Base-by-base conservation (phyloP, 2,329 filamentous ascomycete species). In the Trichoderma sp. region DNA sequence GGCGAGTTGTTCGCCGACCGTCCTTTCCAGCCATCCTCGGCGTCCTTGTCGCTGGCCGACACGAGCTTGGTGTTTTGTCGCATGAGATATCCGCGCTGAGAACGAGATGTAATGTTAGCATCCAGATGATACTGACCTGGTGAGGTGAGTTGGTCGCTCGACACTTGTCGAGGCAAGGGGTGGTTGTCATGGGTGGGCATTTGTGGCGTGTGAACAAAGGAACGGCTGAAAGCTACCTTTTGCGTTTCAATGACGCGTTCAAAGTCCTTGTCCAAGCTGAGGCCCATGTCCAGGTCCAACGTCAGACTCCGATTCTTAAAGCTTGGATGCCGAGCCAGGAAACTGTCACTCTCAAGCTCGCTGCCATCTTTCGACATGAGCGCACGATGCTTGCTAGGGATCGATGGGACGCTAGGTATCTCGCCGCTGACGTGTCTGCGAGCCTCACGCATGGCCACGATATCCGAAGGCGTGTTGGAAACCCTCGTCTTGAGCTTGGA, bases 11-110 rank as follows among this genome's bases (percentile, higher is more conserved):
- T 86, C 15, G 85, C 86, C 30, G 89, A 88, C 63, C 86, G 85
- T 24, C 82, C 82, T 26, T 82, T 76, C 76, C 81, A 77, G 69
- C 78, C 69, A 77, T 88, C 74, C 75, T 89, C 81, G 39, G 81
- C 78, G 68, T 90, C 83, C 69, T 90, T 89, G 76, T 92, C 89
- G 75, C 89, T 96, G n/a, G 95, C 95, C 57, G 96, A 88, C 58
- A 99, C 92, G 62, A 99, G 86, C 78, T 98, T 98, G 3, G 94
- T 98, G 78, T 98, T 99, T 73, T 99, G 94, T 73, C 95, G 89
- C 94, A 98, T 99, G 52, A 98, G 84, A 74, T 99, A 99, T 64
- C 95, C 95, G 81, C 96, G 93, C 93, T 97, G 90, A 87, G 83
- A 83, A 71, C 78, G 82, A 71, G 79, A 73, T 74, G 77, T 83